Conservation (phyloP, 352 stramenopile species). For the Globisporangium abappressorium region DNA sequence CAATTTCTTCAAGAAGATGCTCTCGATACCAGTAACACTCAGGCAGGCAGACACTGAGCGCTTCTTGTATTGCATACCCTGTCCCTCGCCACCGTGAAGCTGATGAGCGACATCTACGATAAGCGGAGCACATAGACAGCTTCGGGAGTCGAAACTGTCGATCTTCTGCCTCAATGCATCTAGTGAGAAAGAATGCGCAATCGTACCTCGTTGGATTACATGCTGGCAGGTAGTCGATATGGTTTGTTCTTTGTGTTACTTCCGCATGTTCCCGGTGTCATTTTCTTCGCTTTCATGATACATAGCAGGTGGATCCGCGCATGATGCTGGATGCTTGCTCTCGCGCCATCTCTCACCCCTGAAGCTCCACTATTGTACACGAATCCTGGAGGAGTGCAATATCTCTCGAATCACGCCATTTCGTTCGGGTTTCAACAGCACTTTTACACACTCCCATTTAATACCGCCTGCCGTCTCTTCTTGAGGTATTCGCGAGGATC, state of each 20-base stretch:
- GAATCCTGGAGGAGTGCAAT: background rate
- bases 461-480: conserved; percentile 75
- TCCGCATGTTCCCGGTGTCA: background rate
- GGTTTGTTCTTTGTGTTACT: background rate
- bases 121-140: no score
- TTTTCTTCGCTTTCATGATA: background rate
- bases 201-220: background rate
- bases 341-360: background rate
- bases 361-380: background rate
- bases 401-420: no score
- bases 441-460: conserved; percentile 20
- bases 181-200: no score
- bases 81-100: no score
- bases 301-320: background rate
- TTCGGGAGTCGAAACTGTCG: no score
- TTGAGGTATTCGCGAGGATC: conserved; percentile 74
- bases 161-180: no score
- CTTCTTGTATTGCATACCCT: no score
- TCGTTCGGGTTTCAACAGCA: background rate
- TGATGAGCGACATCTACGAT: no score
- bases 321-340: background rate
- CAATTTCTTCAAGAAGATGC: no score
- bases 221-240: background rate
- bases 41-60: no score
- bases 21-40: no score